Base-by-base conservation (phyloP, 495 filamentous ascomycete genomes). In the Terfezia boudieri region DNA sequence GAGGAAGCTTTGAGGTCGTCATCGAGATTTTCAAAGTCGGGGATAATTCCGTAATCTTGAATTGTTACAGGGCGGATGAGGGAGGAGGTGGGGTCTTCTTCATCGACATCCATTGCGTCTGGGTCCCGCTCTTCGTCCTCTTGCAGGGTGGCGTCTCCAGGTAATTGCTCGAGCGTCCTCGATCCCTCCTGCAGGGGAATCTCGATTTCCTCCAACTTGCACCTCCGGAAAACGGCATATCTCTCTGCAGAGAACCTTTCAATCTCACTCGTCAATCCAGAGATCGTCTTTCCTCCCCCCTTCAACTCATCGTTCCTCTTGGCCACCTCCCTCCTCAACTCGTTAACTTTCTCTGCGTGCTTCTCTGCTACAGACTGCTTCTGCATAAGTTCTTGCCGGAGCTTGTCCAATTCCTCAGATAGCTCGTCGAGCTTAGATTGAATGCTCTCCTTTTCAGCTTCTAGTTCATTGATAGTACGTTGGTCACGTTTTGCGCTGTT, bases 181-280 rank as follows among this genome's bases (percentile, higher is more conserved):
- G 86, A 93, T 53, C 77, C 79, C 37, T 80, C 71, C 3, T 74
- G 70, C 50, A 99, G 72, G 8, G 90, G 92, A 51, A 99, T 70
- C 57, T 84, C 78, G 59, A 95, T 83, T 60, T 94, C 85, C 61
- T 95, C 87, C 38, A 99, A 76, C 68, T 90, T 89, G 72, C 90
- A 96, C 55, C 84, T 77, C 57, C 86, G 78, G 9, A 99, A 75
- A 36, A 90, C 71, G 51, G 78, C 76, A 64, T 94, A 94, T 60
- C 88, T 80, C 53, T 77, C 79, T 0, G 86, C 80, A 36, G 83
- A 81, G 59, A 83, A 84, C 53, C 81, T 80, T 67, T 94, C 86
- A 38, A 92, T 78, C 36, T 85, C 79, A 35, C 54, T 23, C 54
- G 56, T 57, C 37, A 92, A 70, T 8, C 70, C 77, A 53, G 80